Evolutionary conservation across 805 yeast species (phyloP).

Genomic region (Suhomyces kilbournensis): DNA sequence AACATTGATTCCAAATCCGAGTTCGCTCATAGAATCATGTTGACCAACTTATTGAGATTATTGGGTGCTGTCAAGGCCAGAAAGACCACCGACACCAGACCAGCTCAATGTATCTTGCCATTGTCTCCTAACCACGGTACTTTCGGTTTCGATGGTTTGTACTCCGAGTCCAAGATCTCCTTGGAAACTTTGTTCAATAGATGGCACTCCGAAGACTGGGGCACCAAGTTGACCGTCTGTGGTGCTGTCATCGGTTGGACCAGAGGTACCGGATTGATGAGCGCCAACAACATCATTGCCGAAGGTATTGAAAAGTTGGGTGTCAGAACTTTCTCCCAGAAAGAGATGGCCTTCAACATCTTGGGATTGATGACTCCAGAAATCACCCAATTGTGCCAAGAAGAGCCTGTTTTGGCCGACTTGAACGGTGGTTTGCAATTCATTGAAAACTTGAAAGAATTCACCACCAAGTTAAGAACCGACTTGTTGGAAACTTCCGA

Average conservation of each 20-base stretch:
- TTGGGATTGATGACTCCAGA: slow-evolving; percentile 90
- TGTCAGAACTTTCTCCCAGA: slow-evolving; percentile 96
- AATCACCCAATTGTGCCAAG: slow-evolving; percentile 82
- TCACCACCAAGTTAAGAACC: slow-evolving; percentile 74
- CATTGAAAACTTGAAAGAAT: slow-evolving; percentile 86
- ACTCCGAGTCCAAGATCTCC: slow-evolving; percentile 95
- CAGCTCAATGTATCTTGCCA: slow-evolving; percentile 96
- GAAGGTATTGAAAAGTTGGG: slow-evolving; percentile 95
- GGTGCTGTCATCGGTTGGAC: slow-evolving; percentile 99
- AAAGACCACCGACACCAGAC: slow-evolving; percentile 88
- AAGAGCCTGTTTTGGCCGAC: slow-evolving; percentile 94
- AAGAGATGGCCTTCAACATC: slow-evolving; percentile 98
- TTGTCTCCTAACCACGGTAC: slow-evolving; percentile 99
- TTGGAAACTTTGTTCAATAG: slow-evolving; percentile 96
- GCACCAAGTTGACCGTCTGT: slow-evolving; percentile 86
- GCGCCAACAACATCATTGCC: slow-evolving; percentile 94
- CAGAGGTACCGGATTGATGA: slow-evolving; percentile 99
- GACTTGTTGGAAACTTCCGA: slow-evolving; percentile 81
- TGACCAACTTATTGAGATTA: slow-evolving; percentile 89
- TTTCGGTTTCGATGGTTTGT: slow-evolving; percentile 96
- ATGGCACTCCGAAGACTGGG: slow-evolving; percentile 99
- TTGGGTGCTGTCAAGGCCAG: slow-evolving; percentile 86
- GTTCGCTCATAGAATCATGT: slow-evolving; percentile 97
- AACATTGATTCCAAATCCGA: slow-evolving; percentile 92
- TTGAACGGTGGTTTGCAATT: slow-evolving; percentile 98